Evolutionary conservation across 2,329 filamentous ascomycete species (phyloP).

Genomic region (Aureobasidium sp.): DNA sequence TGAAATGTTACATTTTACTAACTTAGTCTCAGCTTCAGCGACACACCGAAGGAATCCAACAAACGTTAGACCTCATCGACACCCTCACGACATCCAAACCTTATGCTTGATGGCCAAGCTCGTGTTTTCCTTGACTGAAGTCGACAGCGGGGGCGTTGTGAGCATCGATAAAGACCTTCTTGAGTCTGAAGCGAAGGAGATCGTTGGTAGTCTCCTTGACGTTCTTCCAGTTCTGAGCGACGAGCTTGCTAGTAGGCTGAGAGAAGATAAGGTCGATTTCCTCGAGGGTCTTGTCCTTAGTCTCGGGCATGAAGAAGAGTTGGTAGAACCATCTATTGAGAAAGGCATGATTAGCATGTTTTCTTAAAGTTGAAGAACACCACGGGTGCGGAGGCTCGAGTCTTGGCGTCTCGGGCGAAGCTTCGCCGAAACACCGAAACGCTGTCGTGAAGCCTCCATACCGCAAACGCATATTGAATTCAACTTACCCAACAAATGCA

Average conservation of each 20-base stretch:
- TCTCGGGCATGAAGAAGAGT: slow-evolving; percentile 68
- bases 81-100: no score
- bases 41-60: no score
- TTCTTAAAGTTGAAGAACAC: slow-evolving; percentile 21
- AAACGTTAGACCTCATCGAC: no score
- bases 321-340: slow-evolving; percentile 49
- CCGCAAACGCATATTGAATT: no score
- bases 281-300: slow-evolving; percentile 59
- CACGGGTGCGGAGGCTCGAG: no score
- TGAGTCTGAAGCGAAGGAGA: slow-evolving; percentile 34
- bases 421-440: no score
- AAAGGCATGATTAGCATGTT: not conserved
- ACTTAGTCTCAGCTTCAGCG: no score
- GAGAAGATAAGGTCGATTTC: slow-evolving; percentile 63
- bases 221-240: slow-evolving; percentile 49
- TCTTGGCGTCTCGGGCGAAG: no score
- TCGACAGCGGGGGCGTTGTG: slow-evolving; percentile 9
- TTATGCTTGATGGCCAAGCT: slow-evolving; percentile 4
- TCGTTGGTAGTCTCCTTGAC: slow-evolving; percentile 38
- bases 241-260: slow-evolving; percentile 53
- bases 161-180: slow-evolving; percentile 39
- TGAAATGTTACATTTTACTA: no score
- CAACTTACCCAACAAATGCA: not conserved
- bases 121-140: not conserved
- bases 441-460: no score